Base-by-base conservation (phyloP, 306 rosid species). In the Medicago truncatula region DNA sequence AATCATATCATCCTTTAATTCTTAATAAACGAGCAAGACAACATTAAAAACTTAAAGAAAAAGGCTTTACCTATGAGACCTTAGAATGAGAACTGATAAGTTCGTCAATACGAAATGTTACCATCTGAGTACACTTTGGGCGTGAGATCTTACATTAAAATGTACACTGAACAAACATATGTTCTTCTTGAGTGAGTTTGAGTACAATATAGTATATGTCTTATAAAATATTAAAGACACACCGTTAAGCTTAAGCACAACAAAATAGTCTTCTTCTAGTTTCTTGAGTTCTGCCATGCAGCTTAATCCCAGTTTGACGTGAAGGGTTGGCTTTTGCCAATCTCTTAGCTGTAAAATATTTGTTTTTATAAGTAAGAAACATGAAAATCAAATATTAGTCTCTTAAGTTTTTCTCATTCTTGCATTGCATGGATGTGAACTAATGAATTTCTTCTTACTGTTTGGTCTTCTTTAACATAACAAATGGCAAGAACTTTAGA, bases 251-350 rank as follows among this genome's bases (percentile, higher is more conserved):
- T 69, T 64, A 85, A 70, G 77, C 67, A 83, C 97, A 92, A 54
- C 97, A 92, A 74, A 84, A 88, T 68, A 80, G 15, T 74, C 96
- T 65, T 83, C 96, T 77, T 58, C 89, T 77, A 15, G 63, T 83
- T 81, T 80, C 81, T 83, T 72, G 86, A 57, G 96, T 46, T 66
- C 88, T 85, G 66, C 59, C 74, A 9, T 87, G 89, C 83, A 92
- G 82, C 81, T 72, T 90, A 79, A 92, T 88, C 78, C 91, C 93
- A 39, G 78, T 71, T 65, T 77, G 90, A 76, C 89, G 90, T 2
- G 89, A 83, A 75, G 96, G 93, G 80, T 50, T 83, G n/a, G 92
- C 88, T 83, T 87, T 88, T 3, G 85, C 97, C 85, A 92, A 16
- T 84, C 81, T 92, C 87, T 88, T 88, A 9, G 88, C 97, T 92